Evolutionary conservation across 345 rosid species (phyloP).

Genomic region (Salix udensis): DNA sequence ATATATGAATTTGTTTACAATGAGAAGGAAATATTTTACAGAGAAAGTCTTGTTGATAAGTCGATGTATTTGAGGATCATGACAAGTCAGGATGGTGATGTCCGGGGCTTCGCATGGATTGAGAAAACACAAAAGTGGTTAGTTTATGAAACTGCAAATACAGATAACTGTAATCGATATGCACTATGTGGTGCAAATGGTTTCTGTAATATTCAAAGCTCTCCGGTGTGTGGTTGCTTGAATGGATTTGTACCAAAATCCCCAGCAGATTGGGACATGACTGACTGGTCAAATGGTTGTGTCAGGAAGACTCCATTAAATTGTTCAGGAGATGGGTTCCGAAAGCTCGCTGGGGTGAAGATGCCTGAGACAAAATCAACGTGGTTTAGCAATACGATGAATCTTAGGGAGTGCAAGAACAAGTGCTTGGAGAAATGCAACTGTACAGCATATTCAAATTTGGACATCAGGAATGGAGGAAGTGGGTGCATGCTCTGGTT

Average conservation of each 20-base stretch:
- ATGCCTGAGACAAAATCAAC: not conserved
- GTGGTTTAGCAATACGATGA: not conserved
- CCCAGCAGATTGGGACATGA: not conserved
- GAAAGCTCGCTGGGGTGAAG: not conserved
- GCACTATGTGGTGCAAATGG: not conserved
- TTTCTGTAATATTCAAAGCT: not conserved
- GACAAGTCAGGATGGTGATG: too few relatives aligned
- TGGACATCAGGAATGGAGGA: not conserved
- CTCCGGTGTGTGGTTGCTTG: too few relatives aligned
- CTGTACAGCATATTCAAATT: not conserved
- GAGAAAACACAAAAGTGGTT: too few relatives aligned
- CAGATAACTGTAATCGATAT: too few relatives aligned
- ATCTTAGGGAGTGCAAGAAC: not conserved
- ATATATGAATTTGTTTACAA: not conserved
- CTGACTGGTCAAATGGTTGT: not conserved
- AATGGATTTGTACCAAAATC: slow-evolving; percentile 9
- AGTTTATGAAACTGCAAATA: too few relatives aligned
- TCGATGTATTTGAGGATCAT: too few relatives aligned
- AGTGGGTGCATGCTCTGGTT: slow-evolving; percentile 2
- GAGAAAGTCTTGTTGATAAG: too few relatives aligned
- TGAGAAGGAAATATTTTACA: too few relatives aligned
- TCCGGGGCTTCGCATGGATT: too few relatives aligned
- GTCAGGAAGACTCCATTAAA: not conserved
- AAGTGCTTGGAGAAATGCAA: not conserved
- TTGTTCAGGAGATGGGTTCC: not conserved